phyloP scores from a whole-genome alignment of 225 moss, liverwort and hornwort genomes.

The Climacium dendroides region DNA sequence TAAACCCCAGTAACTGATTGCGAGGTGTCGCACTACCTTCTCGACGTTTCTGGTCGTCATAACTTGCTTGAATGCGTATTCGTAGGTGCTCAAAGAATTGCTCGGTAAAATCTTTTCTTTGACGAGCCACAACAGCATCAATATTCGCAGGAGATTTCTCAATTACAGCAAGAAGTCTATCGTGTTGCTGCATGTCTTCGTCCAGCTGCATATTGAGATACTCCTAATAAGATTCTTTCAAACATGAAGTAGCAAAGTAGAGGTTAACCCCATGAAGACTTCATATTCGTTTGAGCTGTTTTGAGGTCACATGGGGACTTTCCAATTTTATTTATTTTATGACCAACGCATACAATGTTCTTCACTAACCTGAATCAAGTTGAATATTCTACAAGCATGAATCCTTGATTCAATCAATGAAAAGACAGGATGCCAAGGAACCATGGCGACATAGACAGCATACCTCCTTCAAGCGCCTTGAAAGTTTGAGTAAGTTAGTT shows the following conservation, averaged over 20 bases:
- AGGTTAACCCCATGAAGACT: background rate
- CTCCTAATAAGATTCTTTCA: background rate
- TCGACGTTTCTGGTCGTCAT: slow-evolving; percentile 15
- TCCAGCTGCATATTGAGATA: slow-evolving; percentile 18
- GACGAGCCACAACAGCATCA: slow-evolving; percentile 13
- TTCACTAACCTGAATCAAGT: background rate
- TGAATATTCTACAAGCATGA: background rate
- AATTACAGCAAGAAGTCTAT: slow-evolving; percentile 12
- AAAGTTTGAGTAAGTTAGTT: slow-evolving; percentile 17
- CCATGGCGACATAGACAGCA: background rate
- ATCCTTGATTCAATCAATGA: background rate
- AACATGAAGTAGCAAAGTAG: background rate
- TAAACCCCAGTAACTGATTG: background rate
- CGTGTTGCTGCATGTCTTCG: slow-evolving; percentile 34
- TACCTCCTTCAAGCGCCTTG: slow-evolving; percentile 36
- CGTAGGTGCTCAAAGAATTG: slow-evolving; percentile 35
- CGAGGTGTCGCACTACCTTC: background rate
- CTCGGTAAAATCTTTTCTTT: slow-evolving; percentile 28
- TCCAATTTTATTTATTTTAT: background rate
- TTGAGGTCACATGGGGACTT: background rate
- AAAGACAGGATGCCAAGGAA: background rate
- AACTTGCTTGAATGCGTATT: slow-evolving; percentile 26
- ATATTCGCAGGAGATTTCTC: slow-evolving; percentile 9
- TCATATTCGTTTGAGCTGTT: background rate
- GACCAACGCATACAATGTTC: background rate